These are phyloP conservation scores for Pyrenophora tritici-repentis DNA, from an alignment of 2,329 filamentous ascomycete species.

Conservation along the genomic window DNA sequence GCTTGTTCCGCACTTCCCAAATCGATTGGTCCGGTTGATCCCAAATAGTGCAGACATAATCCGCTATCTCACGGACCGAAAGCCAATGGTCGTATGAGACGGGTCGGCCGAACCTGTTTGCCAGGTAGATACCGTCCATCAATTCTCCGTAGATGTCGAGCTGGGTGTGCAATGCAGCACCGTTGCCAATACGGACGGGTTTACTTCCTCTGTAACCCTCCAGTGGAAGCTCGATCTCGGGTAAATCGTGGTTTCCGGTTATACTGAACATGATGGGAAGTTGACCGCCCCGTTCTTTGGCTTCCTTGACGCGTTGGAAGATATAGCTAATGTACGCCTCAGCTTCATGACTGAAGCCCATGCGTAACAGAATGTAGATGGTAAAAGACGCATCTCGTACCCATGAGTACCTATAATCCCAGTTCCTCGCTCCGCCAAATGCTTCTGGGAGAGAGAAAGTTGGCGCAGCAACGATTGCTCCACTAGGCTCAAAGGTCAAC, in stretches of 20 bases:
- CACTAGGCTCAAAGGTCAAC: constrained; percentile 77
- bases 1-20: constrained; percentile 77
- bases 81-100: constrained; percentile 77
- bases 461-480: constrained; percentile 75
- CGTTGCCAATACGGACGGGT: constrained; percentile 78
- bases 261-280: constrained; percentile 81
- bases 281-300: constrained; percentile 63
- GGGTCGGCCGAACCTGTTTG: constrained; percentile 79
- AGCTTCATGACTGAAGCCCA: constrained; percentile 76
- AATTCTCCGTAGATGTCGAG: constrained; percentile 81
- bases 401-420: constrained; percentile 79
- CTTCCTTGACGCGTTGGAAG: constrained; percentile 69
- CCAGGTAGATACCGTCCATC: constrained; percentile 77
- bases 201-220: constrained; percentile 73
- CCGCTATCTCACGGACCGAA: constrained; percentile 68
- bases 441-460: constrained; percentile 79
- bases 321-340: constrained; percentile 82
- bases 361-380: constrained; percentile 74
- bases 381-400: constrained; percentile 78
- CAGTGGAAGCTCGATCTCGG: constrained; percentile 70
- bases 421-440: constrained; percentile 51
- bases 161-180: constrained; percentile 75
- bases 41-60: constrained; percentile 72
- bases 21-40: constrained; percentile 76
- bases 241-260: constrained; percentile 73